Evolutionary conservation across 768 basidiomycete genomes (phyloP).

Genomic region (Leccinum fibrillosum): DNA sequence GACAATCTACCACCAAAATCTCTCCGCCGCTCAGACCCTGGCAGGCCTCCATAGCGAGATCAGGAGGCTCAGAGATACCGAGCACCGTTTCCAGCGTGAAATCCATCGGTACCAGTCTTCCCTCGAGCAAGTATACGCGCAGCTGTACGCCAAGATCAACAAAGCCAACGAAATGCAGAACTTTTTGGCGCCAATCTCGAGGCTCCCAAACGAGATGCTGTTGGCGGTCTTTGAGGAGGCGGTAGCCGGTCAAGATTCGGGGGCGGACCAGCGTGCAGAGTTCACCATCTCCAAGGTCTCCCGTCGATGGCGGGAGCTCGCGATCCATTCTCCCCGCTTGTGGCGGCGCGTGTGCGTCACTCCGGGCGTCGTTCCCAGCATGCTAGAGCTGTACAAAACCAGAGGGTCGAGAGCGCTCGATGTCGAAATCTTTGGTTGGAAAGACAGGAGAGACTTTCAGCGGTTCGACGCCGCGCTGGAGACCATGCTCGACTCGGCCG

Average conservation of each 20-base stretch:
- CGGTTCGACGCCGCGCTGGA: constrained; percentile 27
- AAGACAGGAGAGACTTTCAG: constrained; percentile 31
- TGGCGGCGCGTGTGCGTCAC: constrained; percentile 28
- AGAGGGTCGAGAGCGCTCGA: constrained; percentile 26
- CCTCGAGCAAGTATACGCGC: constrained; percentile 16
- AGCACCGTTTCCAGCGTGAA: constrained; percentile 13
- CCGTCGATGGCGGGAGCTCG: constrained; percentile 32
- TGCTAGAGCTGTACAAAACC: constrained; percentile 25
- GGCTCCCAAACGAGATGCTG: constrained; percentile 30
- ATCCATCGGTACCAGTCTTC: constrained; percentile 12
- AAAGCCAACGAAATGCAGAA: constrained; percentile 31
- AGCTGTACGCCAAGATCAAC: constrained; percentile 15
- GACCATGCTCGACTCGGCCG: constrained; percentile 23
- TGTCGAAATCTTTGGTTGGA: constrained; percentile 27
- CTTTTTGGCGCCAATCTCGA: constrained; percentile 28
- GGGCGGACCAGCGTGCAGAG: constrained; percentile 18
- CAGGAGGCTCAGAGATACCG: constrained; percentile 12
- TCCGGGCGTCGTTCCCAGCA: constrained; percentile 15
- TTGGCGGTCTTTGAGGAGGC: constrained; percentile 31
- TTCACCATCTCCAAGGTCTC: constrained; percentile 29
- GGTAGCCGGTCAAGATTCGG: constrained; percentile 23
- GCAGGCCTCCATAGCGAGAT: constrained; percentile 20
- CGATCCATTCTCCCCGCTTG: constrained; percentile 28
- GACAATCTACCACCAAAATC: constrained; percentile 13
- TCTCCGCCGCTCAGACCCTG: constrained; percentile 17